phyloP scores from a whole-genome alignment of 768 basidiomycete species.

The Phaffia tasmanica region DNA sequence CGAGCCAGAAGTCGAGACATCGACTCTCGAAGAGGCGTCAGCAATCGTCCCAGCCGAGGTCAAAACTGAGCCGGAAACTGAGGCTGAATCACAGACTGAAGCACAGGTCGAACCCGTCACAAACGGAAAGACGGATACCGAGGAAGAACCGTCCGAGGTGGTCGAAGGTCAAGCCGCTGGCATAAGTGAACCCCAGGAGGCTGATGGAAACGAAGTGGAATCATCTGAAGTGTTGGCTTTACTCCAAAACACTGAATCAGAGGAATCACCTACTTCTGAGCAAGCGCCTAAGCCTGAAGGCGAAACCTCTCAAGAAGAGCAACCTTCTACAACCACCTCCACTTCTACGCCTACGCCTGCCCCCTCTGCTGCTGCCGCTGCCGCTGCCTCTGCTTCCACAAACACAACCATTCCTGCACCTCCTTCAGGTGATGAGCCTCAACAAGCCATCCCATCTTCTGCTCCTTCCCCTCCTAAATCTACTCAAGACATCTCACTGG shows the following conservation, averaged over 20 bases:
- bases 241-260: not conserved
- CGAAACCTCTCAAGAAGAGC: not conserved
- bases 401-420: no score
- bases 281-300: not conserved
- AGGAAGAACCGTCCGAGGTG: not conserved
- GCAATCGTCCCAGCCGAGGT: not conserved
- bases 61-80: not conserved
- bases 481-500: not conserved
- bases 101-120: not conserved
- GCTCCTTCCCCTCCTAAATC: slow-evolving; percentile 6
- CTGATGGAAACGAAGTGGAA: not conserved
- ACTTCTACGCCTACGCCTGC: slow-evolving; percentile 1
- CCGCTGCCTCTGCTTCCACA: not conserved
- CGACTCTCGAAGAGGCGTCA: not conserved
- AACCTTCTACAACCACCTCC: not conserved
- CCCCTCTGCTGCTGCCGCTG: not conserved
- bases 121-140: not conserved
- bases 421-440: no score
- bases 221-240: no score
- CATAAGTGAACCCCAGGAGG: slow-evolving; percentile 1
- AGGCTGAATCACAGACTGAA: no score
- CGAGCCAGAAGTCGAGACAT: not conserved
- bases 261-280: not conserved
- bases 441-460: not conserved
- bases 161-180: not conserved